Percentiles rank a stretch among this genome's conserved stretches.
Evolutionary conservation across 345 rosid genomes (phyloP).

Genomic region (Eutrema japonicum): DNA sequence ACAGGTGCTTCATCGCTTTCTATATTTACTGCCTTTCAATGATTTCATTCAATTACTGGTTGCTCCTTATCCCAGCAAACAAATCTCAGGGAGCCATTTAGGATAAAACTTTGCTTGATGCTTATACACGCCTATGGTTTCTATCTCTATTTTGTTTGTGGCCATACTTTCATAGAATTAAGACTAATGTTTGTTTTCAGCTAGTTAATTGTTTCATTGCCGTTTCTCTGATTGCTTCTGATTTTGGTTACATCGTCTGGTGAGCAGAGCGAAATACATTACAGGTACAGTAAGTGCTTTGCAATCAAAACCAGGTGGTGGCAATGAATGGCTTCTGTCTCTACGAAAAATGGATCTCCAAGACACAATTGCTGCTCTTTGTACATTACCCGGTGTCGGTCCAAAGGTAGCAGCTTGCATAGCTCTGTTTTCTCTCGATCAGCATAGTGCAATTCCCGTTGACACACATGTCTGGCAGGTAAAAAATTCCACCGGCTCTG

Average conservation of each 20-base stretch:
- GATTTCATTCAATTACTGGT: neutral
- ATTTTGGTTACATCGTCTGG: slow-evolving; percentile 35
- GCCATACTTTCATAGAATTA: neutral
- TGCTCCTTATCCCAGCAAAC: neutral
- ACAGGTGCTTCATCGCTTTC: slow-evolving; percentile 59
- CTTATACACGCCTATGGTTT: slow-evolving; percentile 2
- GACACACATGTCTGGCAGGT: slow-evolving; percentile 99
- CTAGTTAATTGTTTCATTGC: neutral
- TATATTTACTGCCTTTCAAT: neutral
- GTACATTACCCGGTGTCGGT: slow-evolving; percentile 92
- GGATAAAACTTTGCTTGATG: neutral
- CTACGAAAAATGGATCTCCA: slow-evolving; percentile 72
- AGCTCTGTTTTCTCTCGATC: slow-evolving; percentile 93
- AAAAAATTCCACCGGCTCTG: neutral
- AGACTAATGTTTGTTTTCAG: neutral
- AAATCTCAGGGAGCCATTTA: neutral
- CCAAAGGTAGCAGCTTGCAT: slow-evolving; percentile 93
- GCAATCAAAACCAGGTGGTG: slow-evolving; percentile 77
- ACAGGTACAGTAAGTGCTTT: slow-evolving; percentile 66
- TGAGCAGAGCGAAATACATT: slow-evolving; percentile 84
- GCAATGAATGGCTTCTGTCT: slow-evolving; percentile 78
- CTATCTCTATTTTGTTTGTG: neutral
- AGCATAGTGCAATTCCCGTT: slow-evolving; percentile 91
- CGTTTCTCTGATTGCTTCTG: too few relatives aligned
- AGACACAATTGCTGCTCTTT: slow-evolving; percentile 65